Evolutionary conservation across 805 yeast genomes (phyloP).

Genomic region (Peterozyma xylosa): DNA sequence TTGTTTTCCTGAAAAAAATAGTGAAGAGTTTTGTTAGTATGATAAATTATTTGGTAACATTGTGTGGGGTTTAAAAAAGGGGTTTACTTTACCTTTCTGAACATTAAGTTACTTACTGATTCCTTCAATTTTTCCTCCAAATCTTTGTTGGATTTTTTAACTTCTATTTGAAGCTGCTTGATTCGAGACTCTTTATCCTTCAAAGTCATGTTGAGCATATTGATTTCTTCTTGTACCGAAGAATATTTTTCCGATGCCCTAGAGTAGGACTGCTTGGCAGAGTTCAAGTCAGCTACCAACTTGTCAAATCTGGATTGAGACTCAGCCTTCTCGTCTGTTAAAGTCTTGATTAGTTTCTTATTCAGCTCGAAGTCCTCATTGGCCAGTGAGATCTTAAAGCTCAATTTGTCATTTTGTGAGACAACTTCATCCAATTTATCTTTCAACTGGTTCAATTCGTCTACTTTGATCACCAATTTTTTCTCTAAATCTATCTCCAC

Average conservation of each 20-base stretch:
- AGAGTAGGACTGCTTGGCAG: slow-evolving; percentile 1
- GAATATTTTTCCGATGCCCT: slow-evolving; percentile 7
- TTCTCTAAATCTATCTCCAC: slow-evolving; percentile 17
- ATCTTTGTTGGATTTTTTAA: slow-evolving; percentile 21
- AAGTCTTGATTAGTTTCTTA: slow-evolving; percentile 10
- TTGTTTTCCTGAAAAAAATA: slow-evolving; percentile 11
- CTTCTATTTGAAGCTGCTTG: slow-evolving; percentile 19
- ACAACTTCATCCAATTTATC: slow-evolving; percentile 17
- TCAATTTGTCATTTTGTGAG: slow-evolving; percentile 17
- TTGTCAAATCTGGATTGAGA: slow-evolving; percentile 13
- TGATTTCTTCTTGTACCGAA: slow-evolving; percentile 20
- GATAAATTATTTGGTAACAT: background rate
- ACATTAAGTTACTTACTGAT: slow-evolving; percentile 17
- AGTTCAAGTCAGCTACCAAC: slow-evolving; percentile 12
- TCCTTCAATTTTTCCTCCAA: slow-evolving; percentile 26
- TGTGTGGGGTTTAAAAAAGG: background rate
- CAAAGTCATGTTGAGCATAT: slow-evolving; percentile 18
- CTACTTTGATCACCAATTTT: background rate
- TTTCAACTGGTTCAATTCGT: slow-evolving; percentile 17
- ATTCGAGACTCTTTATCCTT: slow-evolving; percentile 27
- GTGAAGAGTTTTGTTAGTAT: background rate
- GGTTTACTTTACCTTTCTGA: slow-evolving; percentile 6
- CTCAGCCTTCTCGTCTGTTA: slow-evolving; percentile 11
- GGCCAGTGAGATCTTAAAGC: slow-evolving; percentile 4
- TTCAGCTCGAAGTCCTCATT: slow-evolving; percentile 1